A percentile compares a stretch with the other conserved stretches of the same genome.
Conservation (phyloP, 2,329 filamentous ascomycete genomes). For the Phaeosphaeriaceae sp. region DNA sequence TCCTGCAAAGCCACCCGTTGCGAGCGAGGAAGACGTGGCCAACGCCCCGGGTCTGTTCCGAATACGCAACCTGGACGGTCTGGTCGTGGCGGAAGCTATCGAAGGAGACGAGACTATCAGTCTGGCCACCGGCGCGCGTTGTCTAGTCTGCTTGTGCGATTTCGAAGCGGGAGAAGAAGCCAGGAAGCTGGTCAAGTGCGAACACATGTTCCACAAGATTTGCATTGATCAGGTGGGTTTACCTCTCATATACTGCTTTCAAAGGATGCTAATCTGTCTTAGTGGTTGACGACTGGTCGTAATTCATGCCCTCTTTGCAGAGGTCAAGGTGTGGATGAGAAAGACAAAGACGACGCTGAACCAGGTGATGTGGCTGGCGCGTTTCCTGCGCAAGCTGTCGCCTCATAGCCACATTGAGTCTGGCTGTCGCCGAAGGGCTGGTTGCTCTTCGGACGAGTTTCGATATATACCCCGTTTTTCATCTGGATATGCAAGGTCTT, state of each 20-base stretch:
- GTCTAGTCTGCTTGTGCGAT: conserved; percentile 72
- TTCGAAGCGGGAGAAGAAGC: conserved; percentile 70
- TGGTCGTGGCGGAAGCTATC: conserved; percentile 58
- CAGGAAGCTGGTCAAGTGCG: conserved; percentile 68
- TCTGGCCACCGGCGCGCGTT: conserved; percentile 59
- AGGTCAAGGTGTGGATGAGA: conserved; percentile 65
- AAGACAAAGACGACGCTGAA: conserved; percentile 24
- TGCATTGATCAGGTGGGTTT: conserved; percentile 73
- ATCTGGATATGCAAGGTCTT: conserved; percentile 12
- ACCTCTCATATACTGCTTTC: not conserved
- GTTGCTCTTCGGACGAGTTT: conserved; percentile 9
- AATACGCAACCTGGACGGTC: conserved; percentile 53
- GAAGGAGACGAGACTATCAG: conserved; percentile 44
- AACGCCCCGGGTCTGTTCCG: conserved; percentile 67
- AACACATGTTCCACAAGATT: conserved; percentile 72
- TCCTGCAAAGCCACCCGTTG: conserved; percentile 73
- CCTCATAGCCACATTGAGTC: conserved; percentile 3
- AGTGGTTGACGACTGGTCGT: conserved; percentile 74
- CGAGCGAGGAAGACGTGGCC: conserved; percentile 69
- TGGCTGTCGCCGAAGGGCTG: not conserved
- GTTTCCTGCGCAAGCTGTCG: conserved; percentile 14
- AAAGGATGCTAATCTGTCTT: conserved; percentile 17
- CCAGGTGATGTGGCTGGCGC: conserved; percentile 19
- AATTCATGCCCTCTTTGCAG: conserved; percentile 71
- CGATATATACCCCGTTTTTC: conserved; percentile 26